These are phyloP conservation scores for Talaromyces stipitatus DNA, from an alignment of 495 filamentous ascomycete species.

Conservation along the genomic window DNA sequence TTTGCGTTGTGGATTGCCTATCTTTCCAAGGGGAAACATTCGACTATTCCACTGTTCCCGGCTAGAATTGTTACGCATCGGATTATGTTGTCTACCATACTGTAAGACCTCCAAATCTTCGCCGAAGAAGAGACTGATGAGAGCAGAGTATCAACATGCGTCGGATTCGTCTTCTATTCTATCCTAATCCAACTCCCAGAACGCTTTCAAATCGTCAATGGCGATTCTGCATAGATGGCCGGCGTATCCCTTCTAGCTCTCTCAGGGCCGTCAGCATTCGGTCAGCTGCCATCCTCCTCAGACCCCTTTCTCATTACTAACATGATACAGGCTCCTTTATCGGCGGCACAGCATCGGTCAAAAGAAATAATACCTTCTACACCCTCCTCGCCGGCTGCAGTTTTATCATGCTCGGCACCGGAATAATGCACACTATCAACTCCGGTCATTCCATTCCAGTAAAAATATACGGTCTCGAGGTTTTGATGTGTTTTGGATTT, in stretches of 20 bases:
- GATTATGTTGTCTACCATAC: constrained; percentile 10
- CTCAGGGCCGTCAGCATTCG: constrained; percentile 36
- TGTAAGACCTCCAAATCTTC: constrained; percentile 7
- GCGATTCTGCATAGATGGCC: constrained; percentile 30
- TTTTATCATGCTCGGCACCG: not conserved
- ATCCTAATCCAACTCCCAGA: constrained; percentile 52
- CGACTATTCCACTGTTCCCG: constrained; percentile 16
- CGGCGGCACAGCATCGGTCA: not conserved
- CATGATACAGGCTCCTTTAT: not conserved
- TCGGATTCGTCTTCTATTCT: constrained; percentile 49
- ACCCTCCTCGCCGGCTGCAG: constrained; percentile 35
- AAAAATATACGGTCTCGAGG: constrained; percentile 32
- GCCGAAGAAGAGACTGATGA: not conserved
- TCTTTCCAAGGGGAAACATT: not conserved
- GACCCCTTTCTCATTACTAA: too few species aligned
- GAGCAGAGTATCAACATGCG: constrained; percentile 23
- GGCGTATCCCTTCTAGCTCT: constrained; percentile 53
- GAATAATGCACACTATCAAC: not conserved
- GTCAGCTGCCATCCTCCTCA: too few species aligned
- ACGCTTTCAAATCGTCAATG: constrained; percentile 51
- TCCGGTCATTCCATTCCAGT: constrained; percentile 40
- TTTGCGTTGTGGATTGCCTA: constrained; percentile 24
- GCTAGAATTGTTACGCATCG: not conserved
- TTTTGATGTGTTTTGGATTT: constrained; percentile 41
- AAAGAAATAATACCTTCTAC: constrained; percentile 41